phyloP scores from a whole-genome alignment of 345 rosid genomes.

The Brassica nigra region DNA sequence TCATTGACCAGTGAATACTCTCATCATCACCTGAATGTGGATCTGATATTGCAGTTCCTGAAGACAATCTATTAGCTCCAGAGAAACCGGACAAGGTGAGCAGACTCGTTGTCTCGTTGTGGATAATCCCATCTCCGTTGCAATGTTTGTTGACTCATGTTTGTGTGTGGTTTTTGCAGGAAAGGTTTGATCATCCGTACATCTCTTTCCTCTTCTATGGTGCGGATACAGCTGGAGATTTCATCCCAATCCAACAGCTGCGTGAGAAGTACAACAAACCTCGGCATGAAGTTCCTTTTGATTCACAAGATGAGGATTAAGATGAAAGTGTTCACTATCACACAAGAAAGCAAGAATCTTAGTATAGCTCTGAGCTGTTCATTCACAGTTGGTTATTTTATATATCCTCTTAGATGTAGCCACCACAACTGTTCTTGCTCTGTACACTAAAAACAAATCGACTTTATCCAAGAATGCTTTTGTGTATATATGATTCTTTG shows the following conservation, averaged over 20 bases:
- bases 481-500: constrained; percentile 19
- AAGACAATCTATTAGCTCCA: constrained; percentile 71
- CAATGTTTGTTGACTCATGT: constrained; percentile 2
- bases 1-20: not conserved
- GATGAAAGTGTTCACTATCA: constrained; percentile 28
- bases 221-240: constrained; percentile 80
- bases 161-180: constrained; percentile 51
- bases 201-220: constrained; percentile 82
- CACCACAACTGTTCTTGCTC: constrained; percentile 14
- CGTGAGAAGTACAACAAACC: constrained; percentile 81
- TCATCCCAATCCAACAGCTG: constrained; percentile 88
- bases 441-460: constrained; percentile 14
- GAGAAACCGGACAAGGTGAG: constrained; percentile 71
- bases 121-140: not conserved
- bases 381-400: not conserved
- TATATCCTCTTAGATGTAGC: constrained; percentile 23
- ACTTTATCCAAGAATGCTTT: constrained; percentile 27
- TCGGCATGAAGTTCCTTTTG: constrained; percentile 67
- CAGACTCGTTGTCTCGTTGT: not conserved
- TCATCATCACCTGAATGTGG: constrained; percentile 4
- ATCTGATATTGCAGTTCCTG: constrained; percentile 67
- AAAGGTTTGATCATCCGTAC: constrained; percentile 88
- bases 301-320: constrained; percentile 58
- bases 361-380: constrained; percentile 6
- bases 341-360: not conserved